Conservation (phyloP, 192 early-diverging fungal species). For the Coemansia sp. region DNA sequence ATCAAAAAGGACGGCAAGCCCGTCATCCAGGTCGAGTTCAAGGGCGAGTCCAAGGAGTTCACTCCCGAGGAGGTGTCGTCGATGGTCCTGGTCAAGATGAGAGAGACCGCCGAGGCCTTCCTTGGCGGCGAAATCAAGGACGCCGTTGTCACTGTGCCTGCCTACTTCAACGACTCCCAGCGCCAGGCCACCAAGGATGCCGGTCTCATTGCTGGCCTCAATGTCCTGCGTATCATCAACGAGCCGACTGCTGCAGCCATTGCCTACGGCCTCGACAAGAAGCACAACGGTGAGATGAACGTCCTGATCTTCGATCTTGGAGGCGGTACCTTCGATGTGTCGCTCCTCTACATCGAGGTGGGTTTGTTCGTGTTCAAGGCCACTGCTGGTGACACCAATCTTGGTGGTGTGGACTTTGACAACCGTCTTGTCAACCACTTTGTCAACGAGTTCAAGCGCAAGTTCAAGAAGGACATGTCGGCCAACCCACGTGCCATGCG, state of each 20-base stretch:
- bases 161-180: conserved; percentile 99
- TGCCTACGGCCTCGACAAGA: conserved; percentile 99
- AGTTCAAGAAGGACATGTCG: conserved; percentile 89
- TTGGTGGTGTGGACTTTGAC: conserved; percentile 99
- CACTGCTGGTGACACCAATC: conserved; percentile 97
- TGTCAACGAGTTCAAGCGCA: conserved; percentile 95
- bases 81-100: conserved; percentile 99
- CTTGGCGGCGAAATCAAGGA: conserved; percentile 80
- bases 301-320: conserved; percentile 98
- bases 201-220: conserved; percentile 92
- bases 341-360: conserved; percentile 94
- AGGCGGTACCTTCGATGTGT: conserved; percentile 98
- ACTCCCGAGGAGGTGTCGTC: conserved; percentile 96
- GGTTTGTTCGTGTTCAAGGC: conserved; percentile 99
- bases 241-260: conserved; percentile 99
- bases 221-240: conserved; percentile 99
- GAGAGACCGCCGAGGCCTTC: conserved; percentile 92
- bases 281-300: conserved; percentile 83
- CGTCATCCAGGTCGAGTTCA: conserved; percentile 87
- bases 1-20: conserved; percentile 86
- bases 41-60: conserved; percentile 96
- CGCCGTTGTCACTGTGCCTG: conserved; percentile 97
- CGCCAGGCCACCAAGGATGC: conserved; percentile 99
- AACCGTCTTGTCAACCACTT: conserved; percentile 98
- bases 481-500: conserved; percentile 89